Conservation (phyloP, 1,284 basidiomycete genomes). For the Trichosporon asahii region DNA sequence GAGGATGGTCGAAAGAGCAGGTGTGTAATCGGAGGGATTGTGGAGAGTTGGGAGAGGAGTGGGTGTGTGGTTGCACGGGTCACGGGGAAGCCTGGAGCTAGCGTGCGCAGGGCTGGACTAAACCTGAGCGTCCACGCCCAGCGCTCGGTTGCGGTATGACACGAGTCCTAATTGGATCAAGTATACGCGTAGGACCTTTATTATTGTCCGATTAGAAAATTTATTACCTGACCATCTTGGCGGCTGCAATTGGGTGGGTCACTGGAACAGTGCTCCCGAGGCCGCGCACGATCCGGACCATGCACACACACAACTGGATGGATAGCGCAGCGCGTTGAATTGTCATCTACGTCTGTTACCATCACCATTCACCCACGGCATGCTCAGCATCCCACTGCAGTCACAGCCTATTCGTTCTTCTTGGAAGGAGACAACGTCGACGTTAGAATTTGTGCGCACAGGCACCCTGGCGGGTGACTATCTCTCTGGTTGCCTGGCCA, state of each 20-base stretch:
- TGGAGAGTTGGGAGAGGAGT: slow-evolving; percentile 6
- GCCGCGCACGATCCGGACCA: neutral
- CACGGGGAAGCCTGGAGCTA: neutral
- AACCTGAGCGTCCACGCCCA: neutral
- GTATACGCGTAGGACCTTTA: neutral
- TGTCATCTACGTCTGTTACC: neutral
- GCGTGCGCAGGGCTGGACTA: neutral
- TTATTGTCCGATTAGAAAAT: slow-evolving; percentile 1
- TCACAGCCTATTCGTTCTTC: neutral
- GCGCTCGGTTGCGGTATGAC: slow-evolving; percentile 6
- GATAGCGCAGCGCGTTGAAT: neutral
- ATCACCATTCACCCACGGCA: neutral
- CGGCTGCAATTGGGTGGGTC: neutral
- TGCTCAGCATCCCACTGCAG: neutral
- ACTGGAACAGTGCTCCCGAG: neutral
- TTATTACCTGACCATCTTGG: neutral
- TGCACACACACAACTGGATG: neutral
- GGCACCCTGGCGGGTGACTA: neutral
- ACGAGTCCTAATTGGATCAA: neutral
- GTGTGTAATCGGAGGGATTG: slow-evolving; percentile 6
- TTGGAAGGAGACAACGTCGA: neutral
- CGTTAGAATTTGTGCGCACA: neutral
- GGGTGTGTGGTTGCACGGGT: slow-evolving; percentile 10
- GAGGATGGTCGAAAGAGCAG: neutral
- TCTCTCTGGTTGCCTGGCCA: neutral